Evolutionary conservation across 208 protist species (phyloP).

Genomic region (Trypanosoma theileri): DNA sequence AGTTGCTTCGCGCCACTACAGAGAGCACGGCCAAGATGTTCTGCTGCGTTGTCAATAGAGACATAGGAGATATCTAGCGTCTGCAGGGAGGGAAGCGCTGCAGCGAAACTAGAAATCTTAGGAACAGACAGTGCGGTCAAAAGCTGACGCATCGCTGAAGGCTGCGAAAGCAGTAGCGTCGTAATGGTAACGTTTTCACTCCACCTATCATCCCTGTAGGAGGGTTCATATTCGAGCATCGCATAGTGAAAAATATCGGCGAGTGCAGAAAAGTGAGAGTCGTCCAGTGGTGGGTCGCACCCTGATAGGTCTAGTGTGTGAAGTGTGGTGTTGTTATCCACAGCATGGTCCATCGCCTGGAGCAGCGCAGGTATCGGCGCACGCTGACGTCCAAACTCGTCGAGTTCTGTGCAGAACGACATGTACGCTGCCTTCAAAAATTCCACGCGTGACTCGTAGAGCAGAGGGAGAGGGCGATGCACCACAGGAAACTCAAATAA

Average conservation of each 20-base stretch:
- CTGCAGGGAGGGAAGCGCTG: conserved; percentile 14
- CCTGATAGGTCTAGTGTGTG: conserved; percentile 27
- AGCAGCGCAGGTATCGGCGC: conserved; percentile 28
- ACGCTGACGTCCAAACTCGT: conserved; percentile 17
- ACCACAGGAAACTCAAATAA: conserved; percentile 26
- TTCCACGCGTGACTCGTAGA: conserved; percentile 32
- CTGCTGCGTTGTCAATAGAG: conserved; percentile 22
- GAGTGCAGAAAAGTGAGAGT: conserved; percentile 17
- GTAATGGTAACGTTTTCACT: conserved; percentile 22
- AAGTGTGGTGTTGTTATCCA: conserved; percentile 26
- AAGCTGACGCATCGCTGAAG: conserved; percentile 3
- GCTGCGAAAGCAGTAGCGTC: conserved; percentile 15
- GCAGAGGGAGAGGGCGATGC: conserved; percentile 1
- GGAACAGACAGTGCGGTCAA: conserved; percentile 25
- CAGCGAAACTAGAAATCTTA: conserved; percentile 1
- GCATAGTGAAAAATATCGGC: conserved; percentile 5
- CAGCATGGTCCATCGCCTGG: conserved; percentile 22
- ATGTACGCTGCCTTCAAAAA: conserved; percentile 42
- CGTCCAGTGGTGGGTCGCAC: conserved; percentile 15
- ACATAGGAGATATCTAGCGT: conserved; percentile 23
- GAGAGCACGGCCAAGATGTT: conserved; percentile 5
- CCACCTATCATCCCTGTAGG: conserved; percentile 18
- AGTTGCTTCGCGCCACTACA: neutral
- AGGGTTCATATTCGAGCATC: conserved; percentile 11
- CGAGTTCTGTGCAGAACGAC: conserved; percentile 26